phyloP scores from a whole-genome alignment of 176 grass and related monocot genomes.

The Phragmites australis region DNA sequence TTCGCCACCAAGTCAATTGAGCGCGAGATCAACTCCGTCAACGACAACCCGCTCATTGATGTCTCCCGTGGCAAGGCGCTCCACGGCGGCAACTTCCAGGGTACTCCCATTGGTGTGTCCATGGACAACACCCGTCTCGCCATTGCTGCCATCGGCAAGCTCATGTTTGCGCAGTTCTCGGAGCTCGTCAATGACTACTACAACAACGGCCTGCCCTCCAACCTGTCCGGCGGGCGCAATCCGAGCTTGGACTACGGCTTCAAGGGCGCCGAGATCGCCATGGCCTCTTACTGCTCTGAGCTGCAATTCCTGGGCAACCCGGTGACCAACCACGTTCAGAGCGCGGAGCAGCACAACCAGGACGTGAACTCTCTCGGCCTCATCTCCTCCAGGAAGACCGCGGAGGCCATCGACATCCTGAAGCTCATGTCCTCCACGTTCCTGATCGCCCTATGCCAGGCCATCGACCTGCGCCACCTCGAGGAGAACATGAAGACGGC shows the following conservation, averaged over 20 bases:
- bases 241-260: constrained; percentile 94
- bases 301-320: constrained; percentile 91
- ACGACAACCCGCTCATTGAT: constrained; percentile 94
- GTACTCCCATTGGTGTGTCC: constrained; percentile 89
- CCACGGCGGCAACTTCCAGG: constrained; percentile 96
- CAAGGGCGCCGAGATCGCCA: constrained; percentile 95
- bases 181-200: constrained; percentile 98
- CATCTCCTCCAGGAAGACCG: constrained; percentile 91
- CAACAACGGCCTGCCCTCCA: constrained; percentile 93
- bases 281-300: constrained; percentile 96
- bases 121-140: constrained; percentile 96
- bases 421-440: constrained; percentile 90
- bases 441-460: constrained; percentile 79
- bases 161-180: constrained; percentile 93
- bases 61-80: constrained; percentile 79
- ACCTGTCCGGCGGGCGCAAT: constrained; percentile 84
- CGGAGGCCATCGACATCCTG: constrained; percentile 78
- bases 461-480: constrained; percentile 77
- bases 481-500: constrained; percentile 85
- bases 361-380: constrained; percentile 91
- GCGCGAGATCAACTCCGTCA: constrained; percentile 99
- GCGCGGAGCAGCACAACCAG: constrained; percentile 98
- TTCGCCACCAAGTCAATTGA: constrained; percentile 90
- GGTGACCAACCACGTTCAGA: constrained; percentile 96
- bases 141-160: constrained; percentile 83